phyloP scores from a whole-genome alignment of 2,329 filamentous ascomycete species.

The Celoporthe dispersa region DNA sequence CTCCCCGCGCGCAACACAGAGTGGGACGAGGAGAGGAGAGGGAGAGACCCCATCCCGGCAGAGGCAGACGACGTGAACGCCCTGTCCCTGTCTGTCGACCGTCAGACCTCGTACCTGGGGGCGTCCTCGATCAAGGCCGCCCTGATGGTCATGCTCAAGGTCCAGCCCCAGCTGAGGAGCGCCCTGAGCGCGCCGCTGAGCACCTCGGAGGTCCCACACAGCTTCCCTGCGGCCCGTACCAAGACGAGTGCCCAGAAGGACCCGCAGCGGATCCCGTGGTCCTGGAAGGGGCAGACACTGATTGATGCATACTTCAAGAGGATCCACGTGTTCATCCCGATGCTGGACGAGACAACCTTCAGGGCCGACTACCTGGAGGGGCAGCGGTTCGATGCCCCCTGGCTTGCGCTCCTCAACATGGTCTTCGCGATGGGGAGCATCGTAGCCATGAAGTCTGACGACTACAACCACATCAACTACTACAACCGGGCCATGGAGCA shows the following conservation, averaged over 20 bases:
- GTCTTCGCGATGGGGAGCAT: slow-evolving; percentile 78
- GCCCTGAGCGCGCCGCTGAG: slow-evolving; percentile 52
- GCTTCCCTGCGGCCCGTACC: slow-evolving; percentile 48
- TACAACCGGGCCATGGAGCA: slow-evolving; percentile 71
- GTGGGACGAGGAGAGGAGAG: slow-evolving; percentile 68
- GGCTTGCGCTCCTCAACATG: slow-evolving; percentile 76
- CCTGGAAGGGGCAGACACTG: slow-evolving; percentile 68
- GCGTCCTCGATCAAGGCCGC: slow-evolving; percentile 78
- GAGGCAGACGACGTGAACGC: slow-evolving; percentile 75
- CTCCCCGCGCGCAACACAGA: slow-evolving; percentile 68
- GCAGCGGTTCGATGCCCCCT: slow-evolving; percentile 67
- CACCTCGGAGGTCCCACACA: slow-evolving; percentile 51
- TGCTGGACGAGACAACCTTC: slow-evolving; percentile 74
- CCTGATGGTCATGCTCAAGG: slow-evolving; percentile 70
- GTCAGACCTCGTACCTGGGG: slow-evolving; percentile 69
- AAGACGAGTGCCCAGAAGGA: slow-evolving; percentile 51
- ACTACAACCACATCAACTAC: slow-evolving; percentile 71
- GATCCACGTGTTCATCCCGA: slow-evolving; percentile 72
- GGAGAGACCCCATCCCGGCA: slow-evolving; percentile 59
- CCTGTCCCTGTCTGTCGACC: slow-evolving; percentile 63
- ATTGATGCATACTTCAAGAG: slow-evolving; percentile 78
- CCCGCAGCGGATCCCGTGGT: slow-evolving; percentile 57
- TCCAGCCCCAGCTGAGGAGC: slow-evolving; percentile 52
- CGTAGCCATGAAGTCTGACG: slow-evolving; percentile 65
- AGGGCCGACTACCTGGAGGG: slow-evolving; percentile 67